Base-by-base conservation (phyloP, 106 monocot genomes). In the Dactylorhiza incarnata region DNA sequence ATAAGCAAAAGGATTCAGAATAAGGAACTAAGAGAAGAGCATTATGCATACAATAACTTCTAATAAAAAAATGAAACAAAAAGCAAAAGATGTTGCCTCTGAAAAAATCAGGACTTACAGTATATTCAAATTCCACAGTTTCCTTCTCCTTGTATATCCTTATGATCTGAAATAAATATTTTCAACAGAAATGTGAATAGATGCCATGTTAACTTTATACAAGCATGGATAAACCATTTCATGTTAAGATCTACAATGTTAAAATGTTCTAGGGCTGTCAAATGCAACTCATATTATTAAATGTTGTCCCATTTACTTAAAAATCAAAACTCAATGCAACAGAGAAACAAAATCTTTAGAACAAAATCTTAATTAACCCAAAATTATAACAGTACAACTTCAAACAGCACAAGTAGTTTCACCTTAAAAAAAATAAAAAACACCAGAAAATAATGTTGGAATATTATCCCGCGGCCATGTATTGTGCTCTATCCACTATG, bases 61-160 rank as follows among this genome's bases (percentile, higher is more conserved):
- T 22, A 44, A 22, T 55, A 16, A 37, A 24, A 67, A 50, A 68
- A 24, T 25, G 20, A 25, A 12, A 43, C 3, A 14, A 58, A 46
- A 22, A 68, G 0, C 14, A 37, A 5, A 4, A 58, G 17, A 58
- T 58, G 56, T 4, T 14, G 17, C 56, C 17, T 14, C 1, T 58
- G n/a, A n/a, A 12, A 65, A 68, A 68, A 45, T 10, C 15, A 45
- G 3, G 3, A 44, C 68, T 68, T 68, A 68, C 68, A 37, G 68
- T 45, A 68, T 23, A 68, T 17, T 68, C 68, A 45, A 68, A 68
- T 45, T 68, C 68, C 43, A 23, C 68, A 68, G 0, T 68, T 45
- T 68, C 68, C 68, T 68, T 68, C 15, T 68, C 68, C 68, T 68
- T 68, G 68, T 44, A 68, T 45, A 68, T 44, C 45, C 68, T 68